phyloP scores from a whole-genome alignment of 139 green algal genomes.

The Chlorella sp. region DNA sequence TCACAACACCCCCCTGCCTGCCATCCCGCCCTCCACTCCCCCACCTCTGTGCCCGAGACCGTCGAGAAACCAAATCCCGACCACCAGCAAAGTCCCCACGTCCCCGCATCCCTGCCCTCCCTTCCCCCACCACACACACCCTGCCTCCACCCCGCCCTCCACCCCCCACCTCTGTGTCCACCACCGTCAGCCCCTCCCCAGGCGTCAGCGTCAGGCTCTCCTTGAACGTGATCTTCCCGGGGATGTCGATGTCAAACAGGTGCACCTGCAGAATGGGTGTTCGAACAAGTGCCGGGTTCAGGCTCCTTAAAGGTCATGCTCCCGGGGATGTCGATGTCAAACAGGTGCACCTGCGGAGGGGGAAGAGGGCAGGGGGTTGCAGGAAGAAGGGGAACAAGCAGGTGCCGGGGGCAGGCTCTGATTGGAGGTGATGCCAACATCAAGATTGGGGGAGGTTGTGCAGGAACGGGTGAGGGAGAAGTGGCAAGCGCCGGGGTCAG shows the following conservation, averaged over 20 bases:
- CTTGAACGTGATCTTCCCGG: constrained; percentile 97
- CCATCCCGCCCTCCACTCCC: not conserved
- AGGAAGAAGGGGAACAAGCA: not conserved
- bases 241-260: constrained; percentile 99
- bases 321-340: constrained; percentile 99
- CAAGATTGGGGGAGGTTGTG: too few relatives aligned
- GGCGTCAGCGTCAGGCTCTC: constrained; percentile 91
- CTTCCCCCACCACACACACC: not conserved
- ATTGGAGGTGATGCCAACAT: too few relatives aligned
- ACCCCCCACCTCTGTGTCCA: constrained; percentile 82
- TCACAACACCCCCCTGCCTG: not conserved
- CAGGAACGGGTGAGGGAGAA: too few relatives aligned
- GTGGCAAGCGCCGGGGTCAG: too few relatives aligned
- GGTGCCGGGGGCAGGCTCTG: not conserved
- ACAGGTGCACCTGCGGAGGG: constrained; percentile 88
- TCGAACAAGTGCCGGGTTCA: not conserved
- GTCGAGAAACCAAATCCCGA: too few relatives aligned
- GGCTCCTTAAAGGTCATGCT: constrained; percentile 97
- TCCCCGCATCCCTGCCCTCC: not conserved
- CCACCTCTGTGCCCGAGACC: too few relatives aligned
- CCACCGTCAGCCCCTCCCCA: constrained; percentile 76
- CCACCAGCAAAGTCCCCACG: not conserved
- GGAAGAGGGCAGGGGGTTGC: not conserved
- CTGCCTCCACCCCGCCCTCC: too few relatives aligned
- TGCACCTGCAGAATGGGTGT: constrained; percentile 74